Evolutionary conservation across 345 rosid genomes (phyloP), one percentile per base, ranked within the genome.

Genomic region (Eucalyptus polybractea): DNA sequence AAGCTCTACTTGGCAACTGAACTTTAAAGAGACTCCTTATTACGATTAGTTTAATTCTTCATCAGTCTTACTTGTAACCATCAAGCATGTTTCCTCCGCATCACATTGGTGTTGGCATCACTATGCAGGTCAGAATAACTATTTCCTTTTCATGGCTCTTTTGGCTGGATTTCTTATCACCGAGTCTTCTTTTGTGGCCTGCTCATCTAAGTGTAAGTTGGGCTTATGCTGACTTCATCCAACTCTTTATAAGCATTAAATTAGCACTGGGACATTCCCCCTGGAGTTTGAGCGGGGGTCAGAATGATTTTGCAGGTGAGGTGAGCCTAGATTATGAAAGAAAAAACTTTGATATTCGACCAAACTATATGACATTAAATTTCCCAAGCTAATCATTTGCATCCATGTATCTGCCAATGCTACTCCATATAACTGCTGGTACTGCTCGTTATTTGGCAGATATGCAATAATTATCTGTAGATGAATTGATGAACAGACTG

Each of bases 121-220:
- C 56, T n/a, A 10, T 90, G 92, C 94, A 95, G 97, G 96, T 62
- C 91, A 93, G 91, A 93, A 91, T 51, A 95, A 95, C 89, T 87
- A 94, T 92, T 88, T 86, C 25, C 93, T 93, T 69, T 95, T 95
- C 91, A 88, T 95, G 88, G 92, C 89, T 91, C 96, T 95, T 92
- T 93, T 95, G 81, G 89, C 92, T 81, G 96, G 95, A 88, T 95
- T 95, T 89, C 90, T 95, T 62, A 29, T 88, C 53, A 89, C 95
- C 21, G 96, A 95, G 91, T 90, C 81, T 89, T 94, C 95, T 91
- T 95, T 93, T 51, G n/a, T 93, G 25, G 81, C 90, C 37, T 92
- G 92, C 91, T 91, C 92, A 47, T 93, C 85, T 51, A 91, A 90
- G 72, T 88, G 96, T 95, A 93, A 93, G 96, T 86, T 53, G 88